Evolutionary conservation across 2,329 filamentous ascomycete genomes (phyloP), one percentile per base, ranked within the genome.

Genomic region (Thelonectria discophora): DNA sequence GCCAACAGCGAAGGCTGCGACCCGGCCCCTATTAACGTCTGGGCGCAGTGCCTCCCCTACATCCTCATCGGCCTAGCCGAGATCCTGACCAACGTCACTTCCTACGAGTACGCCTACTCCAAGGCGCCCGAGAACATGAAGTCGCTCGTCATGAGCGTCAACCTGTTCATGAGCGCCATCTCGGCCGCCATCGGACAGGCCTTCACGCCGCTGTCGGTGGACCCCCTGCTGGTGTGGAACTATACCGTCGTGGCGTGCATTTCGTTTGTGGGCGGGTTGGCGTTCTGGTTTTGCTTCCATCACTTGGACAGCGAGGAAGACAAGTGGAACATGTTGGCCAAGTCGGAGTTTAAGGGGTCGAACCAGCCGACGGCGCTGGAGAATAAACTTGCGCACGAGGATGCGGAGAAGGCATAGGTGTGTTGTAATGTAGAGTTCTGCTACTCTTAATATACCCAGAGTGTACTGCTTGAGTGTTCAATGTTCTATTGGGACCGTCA

Each of bases 111-210:
- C 65, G 91, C 91, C 34, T 93, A 88, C 79, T 89, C 88, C 74
- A 92, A 92, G 77, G 90, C 90, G 0, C 91, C 91, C 24, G 86
- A 85, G 71, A 93, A 92, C 80, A 94, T 94, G 91, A 88, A 90
- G 66, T 90, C 88, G 1, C 82, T 93, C n/a, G 89, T 94, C 69
- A 83, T 85, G 76, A 85, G 86, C 18, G 81, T 93, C 69, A 88
- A 88, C 72, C 82, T 92, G 40, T 88, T 90, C 79, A 92, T 87
- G 83, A 88, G 82, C 30, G 90, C 90, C 59, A 82, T 93, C 67
- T 87, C 88, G 1, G 82, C 88, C 30, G 90, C 90, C 37, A 78
- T 93, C 51, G 89, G 88, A n/a, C 87, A 92, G 78, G 89, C 88
- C 1, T 83, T 91, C 40, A 84, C 86, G 8, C 79, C 84, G 0